phyloP scores from a whole-genome alignment of 2,329 filamentous ascomycete species.

The Penicillium brasilianum region DNA sequence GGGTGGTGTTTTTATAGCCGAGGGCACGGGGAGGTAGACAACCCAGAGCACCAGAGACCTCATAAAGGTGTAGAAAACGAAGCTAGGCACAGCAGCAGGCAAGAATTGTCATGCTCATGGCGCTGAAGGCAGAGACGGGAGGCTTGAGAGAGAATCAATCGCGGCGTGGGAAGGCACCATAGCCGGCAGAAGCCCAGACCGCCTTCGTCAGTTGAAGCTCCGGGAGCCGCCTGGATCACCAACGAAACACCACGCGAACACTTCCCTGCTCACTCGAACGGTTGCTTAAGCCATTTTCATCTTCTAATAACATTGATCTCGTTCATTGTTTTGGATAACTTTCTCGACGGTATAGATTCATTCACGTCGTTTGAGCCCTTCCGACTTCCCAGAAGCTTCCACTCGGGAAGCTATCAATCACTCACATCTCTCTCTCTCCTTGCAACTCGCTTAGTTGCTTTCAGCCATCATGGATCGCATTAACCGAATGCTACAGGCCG shows the following conservation, averaged over 20 bases:
- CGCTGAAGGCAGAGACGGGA: slow-evolving; percentile 29
- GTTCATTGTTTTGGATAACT: slow-evolving; percentile 1
- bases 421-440: slow-evolving; percentile 25
- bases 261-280: slow-evolving; percentile 12
- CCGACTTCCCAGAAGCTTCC: slow-evolving; percentile 35
- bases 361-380: slow-evolving; percentile 10
- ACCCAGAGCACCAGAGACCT: slow-evolving; percentile 18
- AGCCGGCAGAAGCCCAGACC: slow-evolving; percentile 33
- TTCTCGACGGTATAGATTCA: background rate
- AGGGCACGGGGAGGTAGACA: slow-evolving; percentile 12
- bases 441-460: slow-evolving; percentile 25
- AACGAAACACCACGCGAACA: slow-evolving; percentile 16
- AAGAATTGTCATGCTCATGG: slow-evolving; percentile 25
- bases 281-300: slow-evolving; percentile 17
- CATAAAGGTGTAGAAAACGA: slow-evolving; percentile 10
- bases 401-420: slow-evolving; percentile 35
- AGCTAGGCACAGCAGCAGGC: slow-evolving; percentile 18
- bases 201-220: slow-evolving; percentile 42
- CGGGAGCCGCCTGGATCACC: slow-evolving; percentile 18
- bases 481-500: slow-evolving; percentile 81
- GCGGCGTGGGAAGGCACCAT: slow-evolving; percentile 27
- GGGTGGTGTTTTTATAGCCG: slow-evolving; percentile 11
- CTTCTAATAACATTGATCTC: slow-evolving; percentile 5
- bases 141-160: slow-evolving; percentile 34
- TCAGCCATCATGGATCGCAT: slow-evolving; percentile 78